phyloP scores from a whole-genome alignment of 805 yeast genomes.

The Wickerhamiella kurtzmanii region DNA sequence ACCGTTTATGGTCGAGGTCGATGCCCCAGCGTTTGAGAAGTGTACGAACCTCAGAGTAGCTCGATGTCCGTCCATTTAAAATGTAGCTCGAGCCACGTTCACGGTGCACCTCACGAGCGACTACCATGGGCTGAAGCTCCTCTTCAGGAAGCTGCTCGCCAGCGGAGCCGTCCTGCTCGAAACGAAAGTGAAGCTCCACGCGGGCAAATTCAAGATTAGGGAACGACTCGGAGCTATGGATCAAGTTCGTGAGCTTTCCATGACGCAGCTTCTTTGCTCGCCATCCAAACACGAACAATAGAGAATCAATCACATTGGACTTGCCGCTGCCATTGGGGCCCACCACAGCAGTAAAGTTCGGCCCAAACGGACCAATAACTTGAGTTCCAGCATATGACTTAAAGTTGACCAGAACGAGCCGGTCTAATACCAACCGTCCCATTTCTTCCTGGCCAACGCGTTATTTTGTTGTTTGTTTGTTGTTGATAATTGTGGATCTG shows the following conservation, averaged over 20 bases:
- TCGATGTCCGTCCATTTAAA: conserved; percentile 55
- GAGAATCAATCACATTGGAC: conserved; percentile 92
- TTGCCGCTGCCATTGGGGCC: conserved; percentile 99
- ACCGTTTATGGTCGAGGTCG: conserved; percentile 88
- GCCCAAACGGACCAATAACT: conserved; percentile 84
- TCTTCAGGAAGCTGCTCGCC: conserved; percentile 19
- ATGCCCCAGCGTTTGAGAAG: conserved; percentile 70
- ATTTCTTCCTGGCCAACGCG: neutral
- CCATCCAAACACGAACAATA: conserved; percentile 93
- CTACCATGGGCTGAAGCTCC: conserved; percentile 39
- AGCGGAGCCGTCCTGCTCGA: conserved; percentile 49
- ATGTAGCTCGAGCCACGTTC: conserved; percentile 47
- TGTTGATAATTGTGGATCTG: too few species aligned
- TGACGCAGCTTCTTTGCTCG: conserved; percentile 96
- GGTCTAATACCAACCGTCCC: conserved; percentile 54
- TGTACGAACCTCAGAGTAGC: conserved; percentile 64
- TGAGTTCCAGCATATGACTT: conserved; percentile 93
- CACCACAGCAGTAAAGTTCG: conserved; percentile 90
- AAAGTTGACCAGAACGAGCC: conserved; percentile 67
- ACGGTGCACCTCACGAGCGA: conserved; percentile 62
- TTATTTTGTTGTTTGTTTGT: neutral
- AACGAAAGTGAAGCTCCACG: conserved; percentile 71
- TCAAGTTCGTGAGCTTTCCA: conserved; percentile 78
- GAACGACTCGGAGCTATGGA: conserved; percentile 72
- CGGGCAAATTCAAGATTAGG: conserved; percentile 61